Evolutionary conservation across 306 rosid species (phyloP), one percentile per base, ranked within the genome.

Genomic region (Senna siamea): DNA sequence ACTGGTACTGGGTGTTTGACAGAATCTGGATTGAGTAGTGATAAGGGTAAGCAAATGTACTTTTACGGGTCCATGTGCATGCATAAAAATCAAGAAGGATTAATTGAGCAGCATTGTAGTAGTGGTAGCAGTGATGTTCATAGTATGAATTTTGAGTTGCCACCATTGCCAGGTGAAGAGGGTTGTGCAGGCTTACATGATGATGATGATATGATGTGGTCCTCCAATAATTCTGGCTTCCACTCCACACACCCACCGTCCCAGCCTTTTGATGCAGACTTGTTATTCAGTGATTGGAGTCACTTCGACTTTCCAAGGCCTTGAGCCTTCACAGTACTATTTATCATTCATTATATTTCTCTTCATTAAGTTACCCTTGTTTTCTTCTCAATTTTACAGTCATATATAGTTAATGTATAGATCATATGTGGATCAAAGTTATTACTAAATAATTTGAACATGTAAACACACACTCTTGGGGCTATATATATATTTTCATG

Each of bases 101-200:
- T 75, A 59, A 47, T 68, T 64, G 87, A 79, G 7, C 65, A 75
- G 26, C 28, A 28, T 9, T 73, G 72, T 44, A 34, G 51, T 15
- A 23, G 40, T 74, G 30, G 30, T 26, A 26, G 30, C 30, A 58
- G 17, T 46, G 34, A 75, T 53, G 71, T 37, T 37, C 40, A 70
- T 59, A 48, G 48, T 14, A 18, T 69, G 78, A 82, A 80, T 80
- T 83, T 82, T 64, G 88, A 77, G 78, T 76, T 89, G 76, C 97
- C 92, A 4, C 92, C 92, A 38, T 73, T 91, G 72, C 93, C 92
- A 6, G 88, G 82, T n/a, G 91, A 89, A 83, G 92, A 83, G 55
- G 74, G 72, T 37, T 37, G 7, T 37, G 40, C 7, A 4, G 40
- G 5, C 7, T 37, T 37, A 37, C 40, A 37, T 37, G 40, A 37